Percentiles rank a stretch among this genome's conserved stretches.
These are phyloP conservation scores for Microdochium trichocladiopsis DNA, from an alignment of 2,329 filamentous ascomycete genomes.

Conservation along the genomic window DNA sequence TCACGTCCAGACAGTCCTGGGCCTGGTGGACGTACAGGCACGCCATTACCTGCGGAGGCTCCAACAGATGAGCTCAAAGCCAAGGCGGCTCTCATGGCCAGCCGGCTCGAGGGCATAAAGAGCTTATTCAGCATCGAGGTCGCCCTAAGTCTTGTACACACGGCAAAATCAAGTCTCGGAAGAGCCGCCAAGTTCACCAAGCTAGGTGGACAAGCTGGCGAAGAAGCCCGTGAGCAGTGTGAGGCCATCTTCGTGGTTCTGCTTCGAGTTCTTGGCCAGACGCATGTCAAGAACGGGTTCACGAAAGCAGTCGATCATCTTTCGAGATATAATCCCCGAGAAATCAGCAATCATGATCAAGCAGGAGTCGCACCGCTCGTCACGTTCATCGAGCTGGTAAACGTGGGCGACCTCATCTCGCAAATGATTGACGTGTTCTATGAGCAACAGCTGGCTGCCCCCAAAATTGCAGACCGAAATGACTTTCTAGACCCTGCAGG, in stretches of 20 bases:
- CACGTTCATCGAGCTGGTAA: slow-evolving; percentile 94
- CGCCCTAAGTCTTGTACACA: slow-evolving; percentile 80
- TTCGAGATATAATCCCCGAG: slow-evolving; percentile 82
- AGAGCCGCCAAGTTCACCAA: slow-evolving; percentile 76
- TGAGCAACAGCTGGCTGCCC: slow-evolving; percentile 81
- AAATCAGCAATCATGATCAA: slow-evolving; percentile 64
- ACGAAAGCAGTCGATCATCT: slow-evolving; percentile 88
- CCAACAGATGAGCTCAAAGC: slow-evolving; percentile 89
- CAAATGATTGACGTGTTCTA: slow-evolving; percentile 99
- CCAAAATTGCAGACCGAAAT: slow-evolving; percentile 80
- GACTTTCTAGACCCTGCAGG: slow-evolving; percentile 90
- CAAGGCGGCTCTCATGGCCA: slow-evolving; percentile 97
- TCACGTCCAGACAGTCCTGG: slow-evolving; percentile 45
- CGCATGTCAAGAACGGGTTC: slow-evolving; percentile 89
- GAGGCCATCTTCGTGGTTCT: slow-evolving; percentile 81
- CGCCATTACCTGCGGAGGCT: slow-evolving; percentile 51
- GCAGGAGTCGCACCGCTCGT: slow-evolving; percentile 82
- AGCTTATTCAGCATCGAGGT: slow-evolving; percentile 96
- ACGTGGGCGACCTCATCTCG: slow-evolving; percentile 93
- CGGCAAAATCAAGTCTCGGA: slow-evolving; percentile 81
- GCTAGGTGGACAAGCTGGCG: slow-evolving; percentile 72
- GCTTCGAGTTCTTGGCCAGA: slow-evolving; percentile 74
- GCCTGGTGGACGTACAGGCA: slow-evolving; percentile 26
- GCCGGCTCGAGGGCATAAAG: slow-evolving; percentile 86
- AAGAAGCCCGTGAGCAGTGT: slow-evolving; percentile 82